phyloP scores from a whole-genome alignment of 116 monocot genomes.

The Papilionanthe hybrid region DNA sequence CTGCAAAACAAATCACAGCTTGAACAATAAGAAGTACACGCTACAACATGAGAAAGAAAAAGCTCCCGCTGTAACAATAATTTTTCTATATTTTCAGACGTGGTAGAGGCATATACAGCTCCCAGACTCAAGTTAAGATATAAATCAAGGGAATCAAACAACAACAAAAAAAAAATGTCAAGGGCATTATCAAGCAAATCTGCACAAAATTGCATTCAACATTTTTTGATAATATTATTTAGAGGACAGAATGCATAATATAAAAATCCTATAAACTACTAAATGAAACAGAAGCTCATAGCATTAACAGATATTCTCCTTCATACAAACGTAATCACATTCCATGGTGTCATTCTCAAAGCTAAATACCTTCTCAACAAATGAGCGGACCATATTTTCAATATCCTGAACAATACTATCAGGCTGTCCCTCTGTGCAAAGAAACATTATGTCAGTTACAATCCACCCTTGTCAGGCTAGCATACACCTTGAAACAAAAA shows the following conservation, averaged over 20 bases:
- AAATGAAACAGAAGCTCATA: not conserved
- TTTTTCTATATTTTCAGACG: conserved; percentile 4
- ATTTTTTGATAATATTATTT: not conserved
- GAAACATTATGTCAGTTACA: not conserved
- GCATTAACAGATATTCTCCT: not conserved
- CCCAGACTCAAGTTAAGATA: not conserved
- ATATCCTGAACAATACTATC: conserved; percentile 35
- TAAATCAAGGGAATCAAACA: not conserved
- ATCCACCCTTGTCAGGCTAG: not conserved
- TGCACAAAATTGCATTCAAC: not conserved
- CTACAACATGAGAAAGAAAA: not conserved
- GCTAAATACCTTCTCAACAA: conserved; percentile 34
- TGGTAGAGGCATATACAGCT: not conserved
- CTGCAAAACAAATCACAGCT: conserved; percentile 30
- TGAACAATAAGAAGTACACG: not conserved
- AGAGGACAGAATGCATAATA: not conserved
- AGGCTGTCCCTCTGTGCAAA: conserved; percentile 29
- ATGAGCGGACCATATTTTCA: conserved; percentile 35
- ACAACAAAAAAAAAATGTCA: not conserved
- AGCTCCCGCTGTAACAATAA: not conserved
- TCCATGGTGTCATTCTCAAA: not conserved
- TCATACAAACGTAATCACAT: not conserved
- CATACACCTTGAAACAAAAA: not conserved
- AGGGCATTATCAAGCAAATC: not conserved
- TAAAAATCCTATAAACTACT: not conserved